phyloP scores from a whole-genome alignment of 2,329 filamentous ascomycete genomes.

The Fusarium phyllophilum region DNA sequence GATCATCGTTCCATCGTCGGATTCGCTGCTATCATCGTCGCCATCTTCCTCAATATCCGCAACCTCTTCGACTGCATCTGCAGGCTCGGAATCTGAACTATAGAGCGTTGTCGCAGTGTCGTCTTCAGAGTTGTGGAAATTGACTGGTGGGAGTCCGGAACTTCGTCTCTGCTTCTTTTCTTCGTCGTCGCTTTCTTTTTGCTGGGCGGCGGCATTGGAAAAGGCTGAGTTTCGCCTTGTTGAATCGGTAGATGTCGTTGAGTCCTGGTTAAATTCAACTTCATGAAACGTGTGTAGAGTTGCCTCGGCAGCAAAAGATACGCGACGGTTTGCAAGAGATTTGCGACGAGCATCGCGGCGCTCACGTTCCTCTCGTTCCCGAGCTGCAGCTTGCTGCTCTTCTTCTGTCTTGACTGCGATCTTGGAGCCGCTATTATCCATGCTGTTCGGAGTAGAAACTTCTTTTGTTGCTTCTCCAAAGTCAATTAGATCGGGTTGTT shows the following conservation, averaged over 20 bases:
- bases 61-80: constrained; percentile 65
- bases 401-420: constrained; percentile 75
- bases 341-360: constrained; percentile 90
- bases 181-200: constrained; percentile 67
- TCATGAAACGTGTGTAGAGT: constrained; percentile 98
- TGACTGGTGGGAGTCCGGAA: constrained; percentile 72
- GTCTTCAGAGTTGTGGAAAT: constrained; percentile 73
- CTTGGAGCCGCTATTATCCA: constrained; percentile 58
- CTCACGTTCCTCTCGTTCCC: constrained; percentile 76
- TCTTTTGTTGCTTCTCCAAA: constrained; percentile 24
- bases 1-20: constrained; percentile 83
- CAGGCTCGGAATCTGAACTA: constrained; percentile 72
- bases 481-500: constrained; percentile 32
- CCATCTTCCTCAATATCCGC: constrained; percentile 61
- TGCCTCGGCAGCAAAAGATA: constrained; percentile 96
- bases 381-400: constrained; percentile 74
- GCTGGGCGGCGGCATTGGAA: constrained; percentile 46
- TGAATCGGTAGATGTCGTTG: constrained; percentile 81
- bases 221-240: constrained; percentile 74
- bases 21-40: constrained; percentile 65
- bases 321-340: constrained; percentile 89
- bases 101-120: constrained; percentile 79
- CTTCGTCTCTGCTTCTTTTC: constrained; percentile 71
- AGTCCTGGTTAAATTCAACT: constrained; percentile 87
- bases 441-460: constrained; percentile 21